phyloP scores from a whole-genome alignment of 352 stramenopile species.

The Phytophthora kernoviae region DNA sequence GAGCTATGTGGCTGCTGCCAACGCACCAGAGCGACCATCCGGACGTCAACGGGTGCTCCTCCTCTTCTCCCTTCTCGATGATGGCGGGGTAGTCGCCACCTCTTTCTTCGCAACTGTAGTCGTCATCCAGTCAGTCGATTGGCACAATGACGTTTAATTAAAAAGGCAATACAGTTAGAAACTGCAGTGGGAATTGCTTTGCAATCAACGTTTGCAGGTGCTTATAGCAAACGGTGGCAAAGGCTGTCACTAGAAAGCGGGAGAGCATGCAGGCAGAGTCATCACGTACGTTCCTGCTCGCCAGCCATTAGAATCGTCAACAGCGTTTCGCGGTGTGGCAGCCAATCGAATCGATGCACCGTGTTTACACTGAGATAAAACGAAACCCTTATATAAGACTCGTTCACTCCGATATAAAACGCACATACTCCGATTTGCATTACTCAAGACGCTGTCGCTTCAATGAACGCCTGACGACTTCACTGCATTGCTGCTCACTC shows the following conservation, averaged over 20 bases:
- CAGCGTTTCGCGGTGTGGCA: slow-evolving; percentile 30
- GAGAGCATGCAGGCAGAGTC: slow-evolving; percentile 11
- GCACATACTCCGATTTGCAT: too few species aligned
- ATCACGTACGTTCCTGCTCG: slow-evolving; percentile 34
- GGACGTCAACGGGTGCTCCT: slow-evolving; percentile 88
- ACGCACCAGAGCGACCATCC: slow-evolving; percentile 89
- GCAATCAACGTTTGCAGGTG: too few species aligned
- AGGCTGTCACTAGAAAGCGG: background rate
- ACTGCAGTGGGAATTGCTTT: slow-evolving; percentile 1
- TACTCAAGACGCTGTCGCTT: too few species aligned
- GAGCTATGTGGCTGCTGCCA: background rate
- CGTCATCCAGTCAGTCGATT: slow-evolving; percentile 6
- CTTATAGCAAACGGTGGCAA: background rate
- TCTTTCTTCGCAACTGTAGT: slow-evolving; percentile 34
- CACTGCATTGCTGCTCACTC: too few species aligned
- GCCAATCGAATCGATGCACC: too few species aligned
- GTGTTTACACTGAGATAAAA: too few species aligned
- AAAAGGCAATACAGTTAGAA: slow-evolving; percentile 18
- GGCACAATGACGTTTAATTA: background rate
- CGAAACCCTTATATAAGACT: too few species aligned
- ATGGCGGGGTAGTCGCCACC: slow-evolving; percentile 24
- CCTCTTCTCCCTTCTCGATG: slow-evolving; percentile 40
- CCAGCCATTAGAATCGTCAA: slow-evolving; percentile 33
- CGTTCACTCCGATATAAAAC: background rate
- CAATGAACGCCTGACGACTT: too few species aligned